Conservation (phyloP, 2,329 filamentous ascomycete genomes). For the Fusarium stilboides region DNA sequence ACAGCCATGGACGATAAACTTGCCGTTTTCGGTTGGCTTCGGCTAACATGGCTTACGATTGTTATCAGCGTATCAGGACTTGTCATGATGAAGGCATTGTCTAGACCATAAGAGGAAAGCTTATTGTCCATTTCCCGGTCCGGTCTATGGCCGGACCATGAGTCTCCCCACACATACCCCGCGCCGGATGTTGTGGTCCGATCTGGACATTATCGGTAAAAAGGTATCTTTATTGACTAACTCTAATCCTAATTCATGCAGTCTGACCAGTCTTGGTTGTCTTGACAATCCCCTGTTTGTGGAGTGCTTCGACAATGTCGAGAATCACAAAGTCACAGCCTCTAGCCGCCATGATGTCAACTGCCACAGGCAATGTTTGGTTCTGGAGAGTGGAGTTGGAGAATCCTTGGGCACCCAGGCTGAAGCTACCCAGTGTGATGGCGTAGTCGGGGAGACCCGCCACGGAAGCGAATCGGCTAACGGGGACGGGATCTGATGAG, state of each 20-base stretch:
- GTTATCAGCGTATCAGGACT: background rate
- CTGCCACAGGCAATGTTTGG: constrained; percentile 1
- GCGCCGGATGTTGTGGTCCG: background rate
- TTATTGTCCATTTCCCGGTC: background rate
- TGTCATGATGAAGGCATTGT: background rate
- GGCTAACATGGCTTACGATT: background rate
- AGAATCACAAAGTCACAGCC: constrained; percentile 35
- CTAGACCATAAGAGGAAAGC: constrained; percentile 12
- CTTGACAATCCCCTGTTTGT: constrained; percentile 6
- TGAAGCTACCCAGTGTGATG: constrained; percentile 26
- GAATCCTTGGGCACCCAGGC: background rate
- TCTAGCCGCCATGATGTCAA: constrained; percentile 11
- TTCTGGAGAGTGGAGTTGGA: constrained; percentile 17
- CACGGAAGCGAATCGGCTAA: constrained; percentile 17
- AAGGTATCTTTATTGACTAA: background rate
- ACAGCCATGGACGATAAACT: constrained; percentile 15
- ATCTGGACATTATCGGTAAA: background rate
- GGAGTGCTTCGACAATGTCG: constrained; percentile 16
- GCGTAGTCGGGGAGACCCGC: constrained; percentile 30
- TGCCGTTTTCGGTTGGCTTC: constrained; percentile 4
- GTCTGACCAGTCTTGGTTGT: constrained; percentile 13
- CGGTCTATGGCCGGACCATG: too few relatives aligned
- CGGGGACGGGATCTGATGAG: background rate
- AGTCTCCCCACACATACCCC: background rate
- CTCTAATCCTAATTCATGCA: background rate